Base-by-base conservation (phyloP, 805 yeast species). In the Barnettozyma wickerhamii region DNA sequence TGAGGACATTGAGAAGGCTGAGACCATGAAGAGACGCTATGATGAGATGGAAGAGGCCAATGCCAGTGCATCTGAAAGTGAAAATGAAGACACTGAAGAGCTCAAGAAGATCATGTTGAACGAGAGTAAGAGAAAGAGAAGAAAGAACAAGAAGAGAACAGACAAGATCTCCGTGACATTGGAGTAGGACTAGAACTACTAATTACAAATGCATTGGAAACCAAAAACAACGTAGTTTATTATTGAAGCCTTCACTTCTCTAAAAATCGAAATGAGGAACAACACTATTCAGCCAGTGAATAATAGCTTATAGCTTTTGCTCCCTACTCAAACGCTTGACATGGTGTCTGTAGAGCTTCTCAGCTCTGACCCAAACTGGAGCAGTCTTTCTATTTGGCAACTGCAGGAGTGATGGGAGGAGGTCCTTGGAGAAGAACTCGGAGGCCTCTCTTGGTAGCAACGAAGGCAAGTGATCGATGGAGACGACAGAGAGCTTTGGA, bases 361-460 rank as follows among this genome's bases (percentile, higher is more conserved):
- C 84, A 46, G 98, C 98, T 62, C 81, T 84, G 27, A 72, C 74
- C 99, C 99, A 93, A 19, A 89, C 97, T 13, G 89, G 88, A 20
- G 95, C 84, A 33, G 80, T 69, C 40, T 79, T 69, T 67, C 97
- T 83, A 49, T 87, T 66, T 55, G 95, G 90, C 56, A 93, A 74
- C 61, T 85, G 81, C 64, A 86, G 75, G 62, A 93, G 73, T 14
- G 95, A 84, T 31, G 99, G 99, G 58, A 93, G 66, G 62, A 93
- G 72, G 65, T 93, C 98, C 47, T 68, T 75, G 33, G 95, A 77
- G 67, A 88, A 93, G 48, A 81, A 80, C 70, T 93, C 99, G 7
- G 96, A 88, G 19, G 98, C 84, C 67, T 93, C 99, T 69, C 99
- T 85, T 58, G 99, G 99, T 50, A 93, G 74, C 60, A 93, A 69